Base-by-base conservation (phyloP, 371 early-diverging fungal genomes). In the Nematocida ausubeli region DNA sequence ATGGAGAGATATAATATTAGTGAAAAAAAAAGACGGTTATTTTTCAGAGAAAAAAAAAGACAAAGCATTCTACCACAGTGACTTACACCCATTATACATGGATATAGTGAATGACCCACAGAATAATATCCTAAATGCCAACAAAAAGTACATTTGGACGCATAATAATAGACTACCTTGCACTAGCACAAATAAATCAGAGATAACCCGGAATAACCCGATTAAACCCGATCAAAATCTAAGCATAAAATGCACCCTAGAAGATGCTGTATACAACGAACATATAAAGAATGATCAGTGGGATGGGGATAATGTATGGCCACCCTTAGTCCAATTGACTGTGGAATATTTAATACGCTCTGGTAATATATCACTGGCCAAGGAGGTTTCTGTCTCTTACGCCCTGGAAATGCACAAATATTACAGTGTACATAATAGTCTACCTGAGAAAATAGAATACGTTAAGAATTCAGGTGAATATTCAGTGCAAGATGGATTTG, bases 401-500 rank as follows among this genome's bases (percentile, higher is more conserved):
- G n/a, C 66, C 19, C 12, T 4, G 9, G 19, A 24, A 7, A 55
- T 66, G 50, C 16, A 54, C 19, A 26, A 42, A 12, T 34, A 42
- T 32, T 75, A 35, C 58, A 64, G 32, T 2, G 12, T 3, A 4
- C 40, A 63, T 16, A 32, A 34, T 16, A 24, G 22, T 51, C 62
- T 75, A 0, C 78, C 78, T 30, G 78, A 75, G 39, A 75, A 75
- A 35, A 30, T 66, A 42, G 58, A 39, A 2, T 42, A 68, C 30
- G 52, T 52, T 4, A 84, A 92, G 35, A 84, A 83, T 9, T 91
- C 91, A 54, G 94, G 93, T 22, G 94, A 94, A 85, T 93, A 92
- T 82, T 81, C 82, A 0, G 88, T 90, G 24, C 93, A 93, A 84
- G 86, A 85, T 37, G 94, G 94, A 5, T 94, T 94, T 87, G 94